Percentiles rank a stretch among this genome's conserved stretches.
phyloP scores from a whole-genome alignment of 225 moss, liverwort and hornwort species.

The Anthoceros angustus region DNA sequence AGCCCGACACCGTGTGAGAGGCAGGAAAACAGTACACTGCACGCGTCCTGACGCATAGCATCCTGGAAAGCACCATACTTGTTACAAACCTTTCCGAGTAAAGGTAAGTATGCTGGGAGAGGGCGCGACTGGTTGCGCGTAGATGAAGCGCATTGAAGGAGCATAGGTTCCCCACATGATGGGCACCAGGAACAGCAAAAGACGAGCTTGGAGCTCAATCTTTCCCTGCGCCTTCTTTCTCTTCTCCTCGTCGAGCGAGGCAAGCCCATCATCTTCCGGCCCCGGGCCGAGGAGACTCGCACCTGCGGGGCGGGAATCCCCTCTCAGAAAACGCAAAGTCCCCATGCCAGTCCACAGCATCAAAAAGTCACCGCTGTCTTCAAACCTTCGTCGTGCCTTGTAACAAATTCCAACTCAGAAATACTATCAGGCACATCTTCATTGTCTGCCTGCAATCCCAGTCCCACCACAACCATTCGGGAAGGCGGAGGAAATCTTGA shows the following conservation, averaged over 20 bases:
- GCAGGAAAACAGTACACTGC: background rate
- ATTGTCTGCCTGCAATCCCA: background rate
- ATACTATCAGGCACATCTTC: too few relatives aligned
- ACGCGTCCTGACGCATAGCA: background rate
- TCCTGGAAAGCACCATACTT: background rate
- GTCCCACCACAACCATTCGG: background rate
- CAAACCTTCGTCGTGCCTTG: background rate
- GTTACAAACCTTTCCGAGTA: constrained; percentile 29
- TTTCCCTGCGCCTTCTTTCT: too few relatives aligned
- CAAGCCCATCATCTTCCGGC: constrained; percentile 5
- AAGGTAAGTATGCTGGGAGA: constrained; percentile 46
- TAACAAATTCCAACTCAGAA: background rate
- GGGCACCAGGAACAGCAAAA: constrained; percentile 32
- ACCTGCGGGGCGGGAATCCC: background rate
- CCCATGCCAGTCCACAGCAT: background rate
- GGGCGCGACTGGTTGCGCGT: constrained; percentile 36
- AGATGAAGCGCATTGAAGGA: constrained; percentile 46
- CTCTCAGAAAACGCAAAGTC: background rate
- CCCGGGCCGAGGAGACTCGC: too few relatives aligned
- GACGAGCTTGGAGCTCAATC: constrained; percentile 20
- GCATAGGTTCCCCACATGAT: constrained; percentile 51
- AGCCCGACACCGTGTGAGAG: background rate
- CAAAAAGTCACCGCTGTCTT: background rate
- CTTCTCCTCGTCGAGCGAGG: background rate
- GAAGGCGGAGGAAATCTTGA: background rate